Evolutionary conservation across 2,329 filamentous ascomycete genomes (phyloP).

Genomic region (Microcyclospora tardicrescens): DNA sequence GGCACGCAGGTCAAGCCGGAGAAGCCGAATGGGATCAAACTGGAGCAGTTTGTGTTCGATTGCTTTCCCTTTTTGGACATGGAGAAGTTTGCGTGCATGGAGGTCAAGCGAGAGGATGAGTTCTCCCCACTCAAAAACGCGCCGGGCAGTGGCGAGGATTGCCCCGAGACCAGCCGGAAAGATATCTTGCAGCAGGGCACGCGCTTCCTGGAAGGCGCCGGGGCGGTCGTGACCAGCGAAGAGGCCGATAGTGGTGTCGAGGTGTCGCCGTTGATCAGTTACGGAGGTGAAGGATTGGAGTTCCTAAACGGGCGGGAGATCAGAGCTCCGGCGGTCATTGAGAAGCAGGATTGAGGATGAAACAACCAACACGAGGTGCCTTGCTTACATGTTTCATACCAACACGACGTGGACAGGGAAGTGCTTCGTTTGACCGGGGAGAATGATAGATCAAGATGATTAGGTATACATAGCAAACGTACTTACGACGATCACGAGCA

Average conservation of each 20-base stretch:
- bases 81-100: conserved; percentile 84
- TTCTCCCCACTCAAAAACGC: conserved; percentile 96
- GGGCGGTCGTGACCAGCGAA: conserved; percentile 59
- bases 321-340: conserved; percentile 51
- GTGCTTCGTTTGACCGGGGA: no score
- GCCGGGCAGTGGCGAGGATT: conserved; percentile 74
- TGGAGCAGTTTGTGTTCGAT: conserved; percentile 98
- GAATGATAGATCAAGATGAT: no score
- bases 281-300: conserved; percentile 53
- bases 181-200: conserved; percentile 85
- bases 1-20: conserved; percentile 78
- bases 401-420: no score
- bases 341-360: conserved; percentile 34
- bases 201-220: conserved; percentile 71
- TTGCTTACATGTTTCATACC: no score
- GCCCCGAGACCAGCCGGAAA: conserved; percentile 79
- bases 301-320: conserved; percentile 47
- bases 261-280: conserved; percentile 86
- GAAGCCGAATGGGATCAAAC: conserved; percentile 95
- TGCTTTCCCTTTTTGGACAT: conserved; percentile 84
- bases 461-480: no score
- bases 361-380: no score
- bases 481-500: no score
- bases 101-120: conserved; percentile 93
- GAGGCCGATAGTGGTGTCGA: conserved; percentile 59